Evolutionary conservation across 495 filamentous ascomycete genomes (phyloP).

Genomic region (Penicillium fimorum): DNA sequence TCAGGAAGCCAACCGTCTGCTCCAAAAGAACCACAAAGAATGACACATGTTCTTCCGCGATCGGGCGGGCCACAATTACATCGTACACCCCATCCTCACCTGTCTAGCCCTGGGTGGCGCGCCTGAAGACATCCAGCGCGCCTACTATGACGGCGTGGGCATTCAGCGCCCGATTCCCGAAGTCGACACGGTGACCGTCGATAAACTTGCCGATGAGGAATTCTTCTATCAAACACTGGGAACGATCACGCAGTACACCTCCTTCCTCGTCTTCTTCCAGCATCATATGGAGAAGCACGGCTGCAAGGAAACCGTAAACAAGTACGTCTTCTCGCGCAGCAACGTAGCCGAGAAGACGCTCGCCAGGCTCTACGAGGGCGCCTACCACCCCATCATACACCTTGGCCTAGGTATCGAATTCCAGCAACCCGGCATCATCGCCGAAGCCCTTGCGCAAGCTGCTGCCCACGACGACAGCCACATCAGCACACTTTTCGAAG

Average conservation of each 20-base stretch:
- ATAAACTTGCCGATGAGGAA: constrained; percentile 16
- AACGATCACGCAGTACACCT: constrained; percentile 25
- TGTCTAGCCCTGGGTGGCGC: not conserved
- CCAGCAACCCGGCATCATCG: constrained; percentile 33
- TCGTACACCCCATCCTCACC: not conserved
- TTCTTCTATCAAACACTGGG: constrained; percentile 18
- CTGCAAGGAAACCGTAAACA: constrained; percentile 24
- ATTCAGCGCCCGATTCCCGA: constrained; percentile 6
- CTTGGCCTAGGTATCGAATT: constrained; percentile 43
- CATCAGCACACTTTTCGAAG: constrained; percentile 13
- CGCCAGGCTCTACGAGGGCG: constrained; percentile 28
- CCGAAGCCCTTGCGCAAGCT: constrained; percentile 39
- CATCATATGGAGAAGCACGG: constrained; percentile 26
- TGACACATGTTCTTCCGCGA: too few species aligned
- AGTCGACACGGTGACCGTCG: not conserved
- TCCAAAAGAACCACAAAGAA: too few species aligned
- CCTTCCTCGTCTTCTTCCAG: constrained; percentile 38
- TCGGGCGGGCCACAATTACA: not conserved
- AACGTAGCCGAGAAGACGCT: constrained; percentile 29
- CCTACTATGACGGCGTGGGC: not conserved
- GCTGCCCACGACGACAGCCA: constrained; percentile 24
- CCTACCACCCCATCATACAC: constrained; percentile 40
- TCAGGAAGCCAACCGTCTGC: too few species aligned
- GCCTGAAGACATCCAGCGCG: not conserved
- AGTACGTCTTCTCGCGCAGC: constrained; percentile 30